These are phyloP conservation scores for Magnolia changhungtana DNA, from an alignment of 164 flowering plant species.

Conservation along the genomic window DNA sequence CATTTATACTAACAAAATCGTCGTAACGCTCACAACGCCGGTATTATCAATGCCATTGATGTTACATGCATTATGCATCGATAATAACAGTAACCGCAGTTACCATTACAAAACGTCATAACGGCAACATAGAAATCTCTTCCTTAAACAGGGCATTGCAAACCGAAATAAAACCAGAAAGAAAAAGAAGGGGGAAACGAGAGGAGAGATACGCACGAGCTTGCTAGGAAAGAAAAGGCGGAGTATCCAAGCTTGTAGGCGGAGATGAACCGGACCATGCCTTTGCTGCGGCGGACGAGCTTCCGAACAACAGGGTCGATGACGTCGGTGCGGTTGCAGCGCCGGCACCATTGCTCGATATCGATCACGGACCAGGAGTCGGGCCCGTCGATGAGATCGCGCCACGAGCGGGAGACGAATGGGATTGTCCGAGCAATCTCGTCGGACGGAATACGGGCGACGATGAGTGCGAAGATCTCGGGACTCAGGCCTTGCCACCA, in stretches of 20 bases:
- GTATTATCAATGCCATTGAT: too few relatives aligned
- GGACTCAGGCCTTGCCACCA: constrained; percentile 76
- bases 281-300: constrained; percentile 51
- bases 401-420: constrained; percentile 79
- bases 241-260: constrained; percentile 35
- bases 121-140: too few relatives aligned
- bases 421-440: constrained; percentile 66
- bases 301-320: constrained; percentile 25
- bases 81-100: too few relatives aligned
- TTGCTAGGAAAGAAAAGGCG: constrained; percentile 49
- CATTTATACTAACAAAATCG: too few relatives aligned
- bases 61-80: too few relatives aligned
- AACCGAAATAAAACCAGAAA: background rate
- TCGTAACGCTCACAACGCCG: too few relatives aligned
- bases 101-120: too few relatives aligned
- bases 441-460: constrained; percentile 54
- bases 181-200: background rate
- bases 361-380: constrained; percentile 93
- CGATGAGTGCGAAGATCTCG: constrained; percentile 66
- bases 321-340: constrained; percentile 18
- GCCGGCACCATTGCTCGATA: constrained; percentile 67
- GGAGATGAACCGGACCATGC: constrained; percentile 52
- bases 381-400: constrained; percentile 59
- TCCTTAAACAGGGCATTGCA: too few relatives aligned
- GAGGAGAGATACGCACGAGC: background rate